Evolutionary conservation across 768 basidiomycete genomes (phyloP).

Genomic region (Naganishia onofrii): DNA sequence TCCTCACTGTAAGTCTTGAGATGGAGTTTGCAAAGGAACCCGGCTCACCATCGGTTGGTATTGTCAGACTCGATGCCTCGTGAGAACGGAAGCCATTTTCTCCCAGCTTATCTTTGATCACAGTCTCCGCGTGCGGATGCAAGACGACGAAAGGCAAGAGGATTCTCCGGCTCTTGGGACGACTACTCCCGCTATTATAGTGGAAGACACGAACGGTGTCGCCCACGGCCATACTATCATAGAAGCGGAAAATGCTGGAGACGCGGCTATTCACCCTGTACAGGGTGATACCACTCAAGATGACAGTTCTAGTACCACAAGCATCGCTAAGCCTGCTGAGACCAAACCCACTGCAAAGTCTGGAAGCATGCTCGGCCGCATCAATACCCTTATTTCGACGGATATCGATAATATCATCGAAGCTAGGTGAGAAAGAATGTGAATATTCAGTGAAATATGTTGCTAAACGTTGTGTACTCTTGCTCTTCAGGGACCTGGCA

Average conservation of each 20-base stretch:
- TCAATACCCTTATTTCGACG: slow-evolving; percentile 72
- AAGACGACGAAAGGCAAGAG: slow-evolving; percentile 54
- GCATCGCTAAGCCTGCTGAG: slow-evolving; percentile 18
- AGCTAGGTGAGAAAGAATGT: slow-evolving; percentile 32
- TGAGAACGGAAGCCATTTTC: slow-evolving; percentile 59
- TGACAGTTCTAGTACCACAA: slow-evolving; percentile 25
- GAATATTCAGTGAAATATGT: background rate
- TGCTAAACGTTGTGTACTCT: background rate
- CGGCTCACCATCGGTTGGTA: slow-evolving; percentile 43
- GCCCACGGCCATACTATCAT: background rate
- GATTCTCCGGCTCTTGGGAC: background rate
- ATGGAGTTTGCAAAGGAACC: background rate
- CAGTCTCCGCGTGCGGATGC: slow-evolving; percentile 68
- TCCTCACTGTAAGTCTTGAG: slow-evolving; percentile 12
- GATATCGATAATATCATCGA: slow-evolving; percentile 58
- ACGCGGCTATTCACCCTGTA: background rate
- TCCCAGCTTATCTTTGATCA: slow-evolving; percentile 78
- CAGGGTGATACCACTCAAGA: background rate
- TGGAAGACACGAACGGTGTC: slow-evolving; percentile 13
- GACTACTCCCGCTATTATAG: slow-evolving; percentile 24
- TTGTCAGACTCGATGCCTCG: slow-evolving; percentile 50
- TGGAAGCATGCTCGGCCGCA: slow-evolving; percentile 65
- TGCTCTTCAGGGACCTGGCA: slow-evolving; percentile 44
- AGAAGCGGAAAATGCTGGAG: slow-evolving; percentile 29
- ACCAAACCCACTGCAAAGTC: slow-evolving; percentile 19